Base-by-base conservation (phyloP, 2,329 filamentous ascomycete genomes). In the Cytospora schulzeri region DNA sequence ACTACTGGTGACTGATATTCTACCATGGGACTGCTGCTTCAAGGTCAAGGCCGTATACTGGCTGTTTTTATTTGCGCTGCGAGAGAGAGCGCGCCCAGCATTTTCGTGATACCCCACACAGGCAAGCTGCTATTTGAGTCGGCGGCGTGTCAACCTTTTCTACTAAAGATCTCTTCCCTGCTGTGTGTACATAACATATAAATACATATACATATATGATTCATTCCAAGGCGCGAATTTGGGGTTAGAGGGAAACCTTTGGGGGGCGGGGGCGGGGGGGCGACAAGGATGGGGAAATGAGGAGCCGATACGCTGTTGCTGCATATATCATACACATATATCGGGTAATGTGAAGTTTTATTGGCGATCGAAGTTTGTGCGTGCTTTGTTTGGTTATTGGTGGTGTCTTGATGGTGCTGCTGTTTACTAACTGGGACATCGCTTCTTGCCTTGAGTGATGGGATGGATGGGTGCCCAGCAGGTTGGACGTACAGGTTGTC, bases 181-280 rank as follows among this genome's bases (percentile, higher is more conserved):
- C 9, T 29, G 41, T 48, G 24, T 26, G n/a, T 60, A 35, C 24
- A 38, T 52, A 35, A 60, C 31, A 26, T 35, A 51, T 51, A 9
- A 29, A 24, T 19, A n/a, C n/a, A 19, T n/a, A 41, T 35, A 33
- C 31, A 35, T 35, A 33, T 33, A 35, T 35, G 11, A 57, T 57
- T 31, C 24, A 50, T 58, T 31, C 19, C 56, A 45, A 28, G 55
- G 55, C 55, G 55, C 35, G 55, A 38, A 24, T 33, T 48, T 53
- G 51, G 51, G 29, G 14, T 15, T 31, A 14, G 1, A 26, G n/a
- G n/a, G n/a, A n/a, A n/a, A n/a, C 12, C n/a, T 15, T 8, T 48
- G 19, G 35, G 55, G 41, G 26, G 7, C 38, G 35, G 17, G 33
- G 35, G 41, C 24, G 53, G 31, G 54, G 9, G 11, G 11, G 22